Percentiles rank a stretch among this genome's conserved stretches.
Conservation (phyloP, 2,329 filamentous ascomycete species). For the Thelonectria discophora region DNA sequence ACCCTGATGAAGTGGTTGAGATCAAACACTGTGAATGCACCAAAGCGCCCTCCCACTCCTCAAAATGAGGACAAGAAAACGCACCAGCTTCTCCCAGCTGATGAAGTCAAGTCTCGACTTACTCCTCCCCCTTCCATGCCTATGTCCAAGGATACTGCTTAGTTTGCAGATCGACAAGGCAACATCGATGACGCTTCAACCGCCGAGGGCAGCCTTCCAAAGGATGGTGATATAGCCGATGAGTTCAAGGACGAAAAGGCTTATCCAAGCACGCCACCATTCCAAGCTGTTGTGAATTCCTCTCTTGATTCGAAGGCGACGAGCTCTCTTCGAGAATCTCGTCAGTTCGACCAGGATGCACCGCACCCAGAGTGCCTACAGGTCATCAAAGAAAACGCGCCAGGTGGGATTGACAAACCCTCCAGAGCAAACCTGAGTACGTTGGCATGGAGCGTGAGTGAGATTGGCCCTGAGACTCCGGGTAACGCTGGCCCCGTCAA, state of each 20-base stretch:
- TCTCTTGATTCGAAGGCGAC: no score
- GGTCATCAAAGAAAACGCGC: constrained; percentile 29
- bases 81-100: not conserved
- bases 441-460: constrained; percentile 26
- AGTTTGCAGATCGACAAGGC: constrained; percentile 12
- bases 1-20: no score
- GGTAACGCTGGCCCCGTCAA: not conserved
- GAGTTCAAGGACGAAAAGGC: no score
- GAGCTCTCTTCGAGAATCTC: not conserved
- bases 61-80: not conserved
- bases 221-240: no score
- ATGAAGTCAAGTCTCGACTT: not conserved
- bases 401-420: not conserved
- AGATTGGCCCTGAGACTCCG: not conserved
- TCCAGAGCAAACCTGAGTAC: constrained; percentile 8
- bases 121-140: not conserved
- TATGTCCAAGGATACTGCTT: constrained; percentile 7
- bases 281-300: no score
- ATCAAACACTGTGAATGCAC: no score
- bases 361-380: constrained; percentile 35
- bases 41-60: not conserved
- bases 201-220: no score
- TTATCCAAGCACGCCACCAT: no score
- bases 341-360: not conserved
- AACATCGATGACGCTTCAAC: not conserved